A percentile compares a stretch with the other conserved stretches of the same genome.
These are phyloP conservation scores for Neonectria punicea DNA, from an alignment of 2,329 filamentous ascomycete genomes.

Conservation along the genomic window DNA sequence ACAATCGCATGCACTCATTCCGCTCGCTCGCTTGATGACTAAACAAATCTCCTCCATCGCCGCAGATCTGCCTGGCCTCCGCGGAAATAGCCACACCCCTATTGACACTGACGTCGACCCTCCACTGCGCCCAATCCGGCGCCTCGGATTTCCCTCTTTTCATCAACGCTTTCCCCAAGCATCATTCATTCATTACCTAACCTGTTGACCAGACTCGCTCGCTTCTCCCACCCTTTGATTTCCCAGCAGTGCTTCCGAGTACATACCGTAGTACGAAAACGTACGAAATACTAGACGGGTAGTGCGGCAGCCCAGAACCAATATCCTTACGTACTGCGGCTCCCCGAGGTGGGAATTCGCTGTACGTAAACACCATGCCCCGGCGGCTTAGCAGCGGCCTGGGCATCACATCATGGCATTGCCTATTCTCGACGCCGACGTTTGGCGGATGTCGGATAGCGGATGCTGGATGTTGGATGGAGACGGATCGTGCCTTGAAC, in stretches of 20 bases:
- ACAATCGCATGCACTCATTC: constrained; percentile 1
- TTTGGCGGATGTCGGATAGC: neutral
- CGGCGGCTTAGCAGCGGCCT: neutral
- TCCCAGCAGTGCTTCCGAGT: neutral
- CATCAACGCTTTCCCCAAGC: neutral
- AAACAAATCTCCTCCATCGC: neutral
- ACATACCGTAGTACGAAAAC: neutral
- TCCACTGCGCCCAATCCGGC: neutral
- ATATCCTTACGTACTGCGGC: constrained; percentile 22
- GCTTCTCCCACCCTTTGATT: neutral
- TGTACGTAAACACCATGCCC: constrained; percentile 21
- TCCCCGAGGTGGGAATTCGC: neutral
- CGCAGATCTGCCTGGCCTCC: neutral
- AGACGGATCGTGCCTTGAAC: neutral
- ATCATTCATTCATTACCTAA: constrained; percentile 1
- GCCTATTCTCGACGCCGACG: neutral
- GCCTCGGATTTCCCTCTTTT: neutral
- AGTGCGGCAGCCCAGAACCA: constrained; percentile 6
- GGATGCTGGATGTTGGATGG: neutral
- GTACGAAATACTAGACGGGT: neutral
- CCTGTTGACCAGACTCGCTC: neutral
- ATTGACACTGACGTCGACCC: neutral
- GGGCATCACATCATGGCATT: constrained; percentile 11
- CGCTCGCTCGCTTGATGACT: neutral
- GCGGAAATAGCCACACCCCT: neutral